phyloP scores from a whole-genome alignment of 2,329 filamentous ascomycete species.

The Colletotrichum scovillei region DNA sequence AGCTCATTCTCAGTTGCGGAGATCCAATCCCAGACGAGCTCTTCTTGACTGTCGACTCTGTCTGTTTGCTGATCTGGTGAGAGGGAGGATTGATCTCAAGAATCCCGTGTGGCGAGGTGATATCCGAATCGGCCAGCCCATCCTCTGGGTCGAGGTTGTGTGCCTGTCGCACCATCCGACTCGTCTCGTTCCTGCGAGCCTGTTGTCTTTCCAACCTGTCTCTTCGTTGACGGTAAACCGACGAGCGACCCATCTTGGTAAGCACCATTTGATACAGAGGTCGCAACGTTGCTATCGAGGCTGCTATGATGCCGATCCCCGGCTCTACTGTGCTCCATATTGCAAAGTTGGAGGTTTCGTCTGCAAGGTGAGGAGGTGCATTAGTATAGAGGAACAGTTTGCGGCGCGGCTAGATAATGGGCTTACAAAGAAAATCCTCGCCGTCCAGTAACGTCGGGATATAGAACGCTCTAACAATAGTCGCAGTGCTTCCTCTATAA shows the following conservation, averaged over 20 bases:
- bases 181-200: conserved; percentile 4
- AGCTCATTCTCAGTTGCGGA: background rate
- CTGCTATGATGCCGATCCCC: conserved; percentile 53
- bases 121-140: background rate
- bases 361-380: background rate
- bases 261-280: conserved; percentile 41
- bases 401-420: background rate
- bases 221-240: background rate
- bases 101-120: conserved; percentile 2
- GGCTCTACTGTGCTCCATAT: conserved; percentile 59
- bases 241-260: background rate
- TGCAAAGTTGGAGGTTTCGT: conserved; percentile 53
- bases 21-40: background rate
- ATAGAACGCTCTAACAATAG: conserved; percentile 56
- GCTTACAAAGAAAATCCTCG: conserved; percentile 48
- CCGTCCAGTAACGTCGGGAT: conserved; percentile 48
- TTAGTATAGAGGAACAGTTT: background rate
- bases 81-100: background rate
- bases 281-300: conserved; percentile 50
- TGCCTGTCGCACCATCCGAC: background rate
- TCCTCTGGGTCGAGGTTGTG: conserved; percentile 10
- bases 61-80: background rate
- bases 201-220: conserved; percentile 1
- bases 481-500: conserved; percentile 44
- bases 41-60: background rate